These are phyloP conservation scores for Chalciporus sphaerocephalus DNA, from an alignment of 768 basidiomycete species.

Conservation along the genomic window DNA sequence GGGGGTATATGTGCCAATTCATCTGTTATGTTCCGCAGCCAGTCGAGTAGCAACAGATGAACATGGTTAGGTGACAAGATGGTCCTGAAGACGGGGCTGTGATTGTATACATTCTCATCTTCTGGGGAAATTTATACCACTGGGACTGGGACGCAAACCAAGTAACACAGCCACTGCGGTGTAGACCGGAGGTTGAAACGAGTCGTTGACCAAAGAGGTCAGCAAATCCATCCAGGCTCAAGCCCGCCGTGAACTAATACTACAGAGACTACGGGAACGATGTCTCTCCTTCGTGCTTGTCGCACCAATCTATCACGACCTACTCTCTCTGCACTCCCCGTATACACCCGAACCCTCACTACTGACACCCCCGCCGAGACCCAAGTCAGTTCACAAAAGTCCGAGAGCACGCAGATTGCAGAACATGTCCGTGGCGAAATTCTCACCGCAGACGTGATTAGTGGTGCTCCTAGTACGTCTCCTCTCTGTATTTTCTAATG, in stretches of 20 bases:
- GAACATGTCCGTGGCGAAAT: conserved; percentile 54
- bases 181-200: conserved; percentile 2
- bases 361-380: conserved; percentile 21
- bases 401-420: conserved; percentile 35
- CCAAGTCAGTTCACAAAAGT: conserved; percentile 16
- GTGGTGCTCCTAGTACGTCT: conserved; percentile 76
- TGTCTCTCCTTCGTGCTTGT: conserved; percentile 55
- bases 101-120: too few species aligned
- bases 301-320: conserved; percentile 30
- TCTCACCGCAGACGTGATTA: conserved; percentile 75
- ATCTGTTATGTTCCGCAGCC: too few species aligned
- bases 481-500: background rate
- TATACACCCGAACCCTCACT: conserved; percentile 17
- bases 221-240: background rate
- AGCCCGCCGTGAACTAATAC: background rate
- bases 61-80: too few species aligned
- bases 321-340: conserved; percentile 11
- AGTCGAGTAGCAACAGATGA: too few species aligned
- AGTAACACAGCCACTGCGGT: conserved; percentile 22
- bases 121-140: too few species aligned
- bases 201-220: background rate
- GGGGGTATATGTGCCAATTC: too few species aligned
- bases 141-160: too few species aligned
- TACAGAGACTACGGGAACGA: conserved; percentile 20
- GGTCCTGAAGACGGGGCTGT: too few species aligned